A percentile compares a stretch with the other conserved stretches of the same genome.
Conservation (phyloP, 345 rosid species). For the Linum lewisii region DNA sequence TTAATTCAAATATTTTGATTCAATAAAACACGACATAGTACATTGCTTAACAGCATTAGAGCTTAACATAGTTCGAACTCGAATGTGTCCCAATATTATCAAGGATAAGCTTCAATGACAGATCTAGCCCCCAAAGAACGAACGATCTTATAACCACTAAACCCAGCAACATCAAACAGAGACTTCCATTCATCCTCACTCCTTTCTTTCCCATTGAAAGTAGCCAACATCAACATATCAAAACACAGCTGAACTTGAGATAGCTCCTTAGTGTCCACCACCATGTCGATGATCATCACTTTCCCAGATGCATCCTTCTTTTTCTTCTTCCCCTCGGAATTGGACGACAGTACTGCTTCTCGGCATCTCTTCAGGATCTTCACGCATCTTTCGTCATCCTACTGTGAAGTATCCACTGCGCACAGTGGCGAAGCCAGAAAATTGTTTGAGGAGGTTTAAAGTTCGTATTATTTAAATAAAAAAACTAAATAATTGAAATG, state of each 20-base stretch:
- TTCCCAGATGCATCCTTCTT: too few species aligned
- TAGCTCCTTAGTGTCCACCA: neutral
- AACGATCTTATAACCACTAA: neutral
- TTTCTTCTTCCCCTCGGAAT: neutral
- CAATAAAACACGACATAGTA: too few species aligned
- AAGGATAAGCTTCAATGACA: conserved; percentile 1
- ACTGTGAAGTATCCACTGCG: conserved; percentile 1
- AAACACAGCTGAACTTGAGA: neutral
- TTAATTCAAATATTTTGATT: too few species aligned
- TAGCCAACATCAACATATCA: neutral
- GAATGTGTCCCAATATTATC: too few species aligned
- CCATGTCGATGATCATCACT: neutral
- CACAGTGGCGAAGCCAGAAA: too few species aligned
- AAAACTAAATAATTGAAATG: too few species aligned
- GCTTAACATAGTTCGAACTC: too few species aligned
- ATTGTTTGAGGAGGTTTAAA: too few species aligned
- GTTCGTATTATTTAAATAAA: too few species aligned
- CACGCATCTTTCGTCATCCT: neutral
- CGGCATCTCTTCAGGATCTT: neutral
- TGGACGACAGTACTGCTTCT: neutral
- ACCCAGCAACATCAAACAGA: neutral
- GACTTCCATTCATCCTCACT: neutral
- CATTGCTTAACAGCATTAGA: too few species aligned
- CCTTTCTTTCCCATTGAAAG: neutral
- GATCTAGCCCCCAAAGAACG: neutral